Evolutionary conservation across 1,284 basidiomycete species (phyloP), one percentile per base, ranked within the genome.

Genomic region (Meripilus lineatus): DNA sequence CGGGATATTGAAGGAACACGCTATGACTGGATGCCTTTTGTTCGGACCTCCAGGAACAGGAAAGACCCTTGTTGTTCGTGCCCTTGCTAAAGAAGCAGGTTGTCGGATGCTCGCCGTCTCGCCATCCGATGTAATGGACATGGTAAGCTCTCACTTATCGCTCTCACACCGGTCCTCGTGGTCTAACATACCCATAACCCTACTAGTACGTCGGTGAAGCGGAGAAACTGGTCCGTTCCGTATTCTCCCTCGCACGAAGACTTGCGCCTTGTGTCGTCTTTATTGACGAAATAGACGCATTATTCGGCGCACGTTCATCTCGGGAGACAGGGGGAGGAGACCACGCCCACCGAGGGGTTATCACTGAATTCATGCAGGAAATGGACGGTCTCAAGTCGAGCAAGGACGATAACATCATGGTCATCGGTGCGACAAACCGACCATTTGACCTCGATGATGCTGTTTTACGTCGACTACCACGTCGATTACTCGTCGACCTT

Each of bases 361-460:
- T 93, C 57, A 89, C 90, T 17, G 93, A 97, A 61, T 94, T 98
- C 62, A 97, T 98, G 94, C 93, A 97, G 62, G 93, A 96, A 62
- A 97, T 98, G 93, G 94, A 98, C 58, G 94, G 94, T 2, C 67
- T 95, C 46, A 90, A 80, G 58, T 79, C 84, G 6, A 84, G 81
- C 23, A 77, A 76, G 57, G 89, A 91, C 53, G 84, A 84, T 58
- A 86, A 80, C 50, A 84, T 97, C 41, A 86, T 96, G 39, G 87
- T 98, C 38, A 93, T 98, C 47, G 94, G 94, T 25, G 94, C 94
- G 2, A 97, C 94, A 1, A 98, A 98, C 62, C 68, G 88, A 51
- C 88, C 88, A 1, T 90, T 89, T 56, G 88, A 91, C 58, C 68
- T 91, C 32, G 88, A 91, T 56, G 88, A 91, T 62, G 89, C 89